A percentile compares a stretch with the other conserved stretches of the same genome.
phyloP scores from a whole-genome alignment of 805 yeast species.

The Schwanniomyces yamadae region DNA sequence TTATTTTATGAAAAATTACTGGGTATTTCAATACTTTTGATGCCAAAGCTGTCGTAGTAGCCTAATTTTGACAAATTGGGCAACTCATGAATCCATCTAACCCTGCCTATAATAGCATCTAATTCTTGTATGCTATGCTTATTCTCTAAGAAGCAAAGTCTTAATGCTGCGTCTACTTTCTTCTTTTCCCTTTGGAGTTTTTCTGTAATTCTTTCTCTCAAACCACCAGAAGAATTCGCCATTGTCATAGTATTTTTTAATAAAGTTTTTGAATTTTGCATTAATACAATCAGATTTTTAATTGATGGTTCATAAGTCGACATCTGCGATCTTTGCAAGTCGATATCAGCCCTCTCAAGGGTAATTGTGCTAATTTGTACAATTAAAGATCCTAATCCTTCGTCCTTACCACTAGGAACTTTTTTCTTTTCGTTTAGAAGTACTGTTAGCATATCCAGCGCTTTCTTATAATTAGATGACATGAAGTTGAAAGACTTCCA shows the following conservation, averaged over 20 bases:
- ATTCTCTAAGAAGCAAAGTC: constrained; percentile 47
- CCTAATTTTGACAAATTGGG: constrained; percentile 24
- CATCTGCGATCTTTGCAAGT: constrained; percentile 46
- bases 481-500: constrained; percentile 44
- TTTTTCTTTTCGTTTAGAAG: constrained; percentile 17
- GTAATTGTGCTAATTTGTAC: constrained; percentile 41
- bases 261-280: constrained; percentile 40
- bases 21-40: constrained; percentile 7
- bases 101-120: constrained; percentile 30
- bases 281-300: constrained; percentile 28
- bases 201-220: constrained; percentile 47
- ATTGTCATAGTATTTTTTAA: constrained; percentile 46
- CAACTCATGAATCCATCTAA: constrained; percentile 30
- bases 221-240: constrained; percentile 49
- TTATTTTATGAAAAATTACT: constrained; percentile 2
- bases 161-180: constrained; percentile 43
- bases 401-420: constrained; percentile 15
- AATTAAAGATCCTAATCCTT: constrained; percentile 30
- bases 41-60: constrained; percentile 23
- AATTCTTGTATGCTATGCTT: constrained; percentile 29
- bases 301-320: constrained; percentile 25
- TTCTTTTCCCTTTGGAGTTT: constrained; percentile 41
- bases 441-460: constrained; percentile 32
- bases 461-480: constrained; percentile 35
- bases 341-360: constrained; percentile 54